These are phyloP conservation scores for Candida boleticola DNA, from an alignment of 805 yeast genomes.

Conservation along the genomic window DNA sequence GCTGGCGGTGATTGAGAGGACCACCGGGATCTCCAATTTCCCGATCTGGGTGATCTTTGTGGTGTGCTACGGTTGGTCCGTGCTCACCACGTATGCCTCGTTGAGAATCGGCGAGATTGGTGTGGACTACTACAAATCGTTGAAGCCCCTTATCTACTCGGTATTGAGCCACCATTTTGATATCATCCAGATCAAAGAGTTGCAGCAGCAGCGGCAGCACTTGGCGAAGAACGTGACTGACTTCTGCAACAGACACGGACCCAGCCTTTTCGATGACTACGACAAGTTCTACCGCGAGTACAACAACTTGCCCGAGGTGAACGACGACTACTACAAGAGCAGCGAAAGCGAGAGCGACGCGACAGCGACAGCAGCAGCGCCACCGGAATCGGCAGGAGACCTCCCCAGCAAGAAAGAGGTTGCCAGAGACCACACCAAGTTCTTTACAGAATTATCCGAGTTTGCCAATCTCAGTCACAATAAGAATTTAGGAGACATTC, in stretches of 20 bases:
- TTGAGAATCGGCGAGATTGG: conserved; percentile 42
- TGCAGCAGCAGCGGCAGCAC: conserved; percentile 25
- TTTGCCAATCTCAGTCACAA: conserved; percentile 2
- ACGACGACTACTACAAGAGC: conserved; percentile 3
- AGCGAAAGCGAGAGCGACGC: neutral
- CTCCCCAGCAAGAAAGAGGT: too few species aligned
- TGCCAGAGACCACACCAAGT: neutral
- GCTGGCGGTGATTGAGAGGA: conserved; percentile 10
- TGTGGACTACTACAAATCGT: conserved; percentile 39
- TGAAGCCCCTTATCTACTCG: conserved; percentile 35
- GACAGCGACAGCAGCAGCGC: too few species aligned
- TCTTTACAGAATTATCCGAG: neutral
- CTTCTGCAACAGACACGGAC: conserved; percentile 38
- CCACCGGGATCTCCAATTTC: conserved; percentile 1
- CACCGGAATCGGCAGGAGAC: too few species aligned
- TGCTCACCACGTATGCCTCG: conserved; percentile 41
- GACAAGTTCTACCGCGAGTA: conserved; percentile 29
- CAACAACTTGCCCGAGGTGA: conserved; percentile 4
- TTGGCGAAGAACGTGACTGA: conserved; percentile 29
- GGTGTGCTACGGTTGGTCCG: conserved; percentile 33
- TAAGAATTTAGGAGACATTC: conserved; percentile 24
- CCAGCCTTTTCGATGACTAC: conserved; percentile 37
- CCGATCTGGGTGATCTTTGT: conserved; percentile 22
- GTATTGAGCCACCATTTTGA: conserved; percentile 27
- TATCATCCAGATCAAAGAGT: conserved; percentile 28